A percentile compares a stretch with the other conserved stretches of the same genome.
phyloP scores from a whole-genome alignment of 768 basidiomycete genomes.

The Serendipita vermifera region DNA sequence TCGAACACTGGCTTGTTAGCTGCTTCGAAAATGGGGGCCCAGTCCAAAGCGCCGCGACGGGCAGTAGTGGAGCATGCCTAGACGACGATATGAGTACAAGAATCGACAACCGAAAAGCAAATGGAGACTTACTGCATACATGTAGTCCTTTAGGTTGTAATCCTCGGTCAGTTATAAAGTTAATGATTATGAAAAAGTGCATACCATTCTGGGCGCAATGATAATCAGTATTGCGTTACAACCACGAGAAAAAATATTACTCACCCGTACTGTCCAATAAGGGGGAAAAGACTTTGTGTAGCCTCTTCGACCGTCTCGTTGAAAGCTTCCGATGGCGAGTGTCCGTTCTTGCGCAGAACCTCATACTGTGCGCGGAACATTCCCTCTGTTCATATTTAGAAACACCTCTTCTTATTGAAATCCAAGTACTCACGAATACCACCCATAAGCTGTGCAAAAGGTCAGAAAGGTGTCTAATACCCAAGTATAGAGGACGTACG shows the following conservation, averaged over 20 bases:
- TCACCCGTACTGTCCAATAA: conserved; percentile 89
- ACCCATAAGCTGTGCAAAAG: conserved; percentile 73
- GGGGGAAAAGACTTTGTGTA: conserved; percentile 94
- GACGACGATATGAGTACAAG: conserved; percentile 79
- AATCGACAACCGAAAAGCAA: too few species aligned
- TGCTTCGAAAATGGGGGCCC: conserved; percentile 94
- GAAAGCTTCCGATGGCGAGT: conserved; percentile 96
- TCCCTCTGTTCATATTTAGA: conserved; percentile 47
- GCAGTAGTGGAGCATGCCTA: conserved; percentile 98
- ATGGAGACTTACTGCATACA: neutral
- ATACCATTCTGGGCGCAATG: conserved; percentile 18
- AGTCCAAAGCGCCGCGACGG: conserved; percentile 96
- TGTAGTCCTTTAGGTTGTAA: neutral
- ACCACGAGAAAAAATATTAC: conserved; percentile 17
- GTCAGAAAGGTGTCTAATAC: conserved; percentile 7
- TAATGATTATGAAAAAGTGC: too few species aligned
- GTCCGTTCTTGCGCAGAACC: conserved; percentile 91
- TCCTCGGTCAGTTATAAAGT: neutral
- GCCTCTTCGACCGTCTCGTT: conserved; percentile 99
- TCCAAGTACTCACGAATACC: conserved; percentile 75
- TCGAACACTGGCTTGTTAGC: conserved; percentile 92
- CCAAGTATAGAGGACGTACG: conserved; percentile 40
- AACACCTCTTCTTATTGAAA: neutral
- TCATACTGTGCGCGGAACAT: conserved; percentile 99
- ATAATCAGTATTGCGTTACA: neutral